Evolutionary conservation across 2,329 filamentous ascomycete genomes (phyloP), one percentile per base, ranked within the genome.

Genomic region (Pseudogymnoascus sp.): DNA sequence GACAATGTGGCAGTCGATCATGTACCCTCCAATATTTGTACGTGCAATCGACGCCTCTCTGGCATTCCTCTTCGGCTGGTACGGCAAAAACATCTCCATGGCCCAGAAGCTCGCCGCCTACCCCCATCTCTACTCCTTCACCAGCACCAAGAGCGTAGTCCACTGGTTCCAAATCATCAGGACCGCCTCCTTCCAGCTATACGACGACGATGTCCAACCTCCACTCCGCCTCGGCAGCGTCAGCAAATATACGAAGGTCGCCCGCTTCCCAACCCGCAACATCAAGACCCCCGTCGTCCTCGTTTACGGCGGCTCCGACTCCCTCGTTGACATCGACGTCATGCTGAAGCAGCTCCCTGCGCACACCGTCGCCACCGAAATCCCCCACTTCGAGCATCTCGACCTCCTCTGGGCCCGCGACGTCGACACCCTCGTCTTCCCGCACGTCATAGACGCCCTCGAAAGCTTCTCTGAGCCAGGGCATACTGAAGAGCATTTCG

Each of bases 121-220:
- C 73, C 89, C 93, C 8, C 94, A 99, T 77, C 79, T 99, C 0
- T 99, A 96, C 78, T 97, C 92, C 0, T 97, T 93, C 74, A 97
- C 93, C 0, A 96, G 91, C 73, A 96, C 92, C 63, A 99, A 99
- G 76, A 92, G 88, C 19, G 92, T 99, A 7, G 94, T 99, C 0
- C 94, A 99, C 73, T 99, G 94, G 94, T 99, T 99, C 74, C 94
- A 99, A 73, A 97, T 99, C 72, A 99, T 99, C 70, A 88, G 94
- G 67, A 97, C 93, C 70, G 90, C 91, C 70, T 92, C 86, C 25
- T 97, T 99, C 75, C 94, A 99, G 75, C 97, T 99, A 90, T 97
- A 92, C 74, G 94, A 99, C 72, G 94, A 99, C 72, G 93, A 97
- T 69, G 84, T 94, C 0, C 89, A 92, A 63, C 87, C 88, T 28